Conservation (phyloP, 108 stramenopile species). For the Nannochloropsis oceanica region DNA sequence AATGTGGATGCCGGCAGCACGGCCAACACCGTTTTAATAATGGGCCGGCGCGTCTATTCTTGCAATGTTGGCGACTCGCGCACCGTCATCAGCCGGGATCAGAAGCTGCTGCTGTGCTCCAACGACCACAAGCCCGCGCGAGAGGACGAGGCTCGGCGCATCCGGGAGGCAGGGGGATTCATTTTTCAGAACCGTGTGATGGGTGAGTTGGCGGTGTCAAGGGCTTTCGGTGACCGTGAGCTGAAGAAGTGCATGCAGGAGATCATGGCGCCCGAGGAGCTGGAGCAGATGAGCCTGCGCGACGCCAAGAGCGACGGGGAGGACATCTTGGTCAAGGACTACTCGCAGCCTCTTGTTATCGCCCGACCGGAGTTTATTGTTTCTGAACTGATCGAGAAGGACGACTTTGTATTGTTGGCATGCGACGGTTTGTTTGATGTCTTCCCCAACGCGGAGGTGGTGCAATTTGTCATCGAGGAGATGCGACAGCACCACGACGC, state of each 20-base stretch:
- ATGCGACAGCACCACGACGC: slow-evolving; percentile 35
- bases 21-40: slow-evolving; percentile 67
- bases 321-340: neutral
- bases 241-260: slow-evolving; percentile 91
- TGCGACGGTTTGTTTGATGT: slow-evolving; percentile 97
- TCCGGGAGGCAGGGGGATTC: slow-evolving; percentile 80
- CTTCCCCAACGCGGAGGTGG: slow-evolving; percentile 74
- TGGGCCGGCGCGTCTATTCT: slow-evolving; percentile 74
- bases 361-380: slow-evolving; percentile 14
- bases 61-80: slow-evolving; percentile 94
- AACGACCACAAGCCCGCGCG: slow-evolving; percentile 91
- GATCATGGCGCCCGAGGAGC: slow-evolving; percentile 58
- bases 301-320: neutral
- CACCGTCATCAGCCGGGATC: slow-evolving; percentile 65
- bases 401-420: slow-evolving; percentile 86
- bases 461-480: slow-evolving; percentile 6
- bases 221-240: slow-evolving; percentile 93
- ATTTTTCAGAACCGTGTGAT: slow-evolving; percentile 88
- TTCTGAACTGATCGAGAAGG: slow-evolving; percentile 63
- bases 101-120: slow-evolving; percentile 68
- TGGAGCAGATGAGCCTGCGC: neutral
- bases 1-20: slow-evolving; percentile 68
- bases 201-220: slow-evolving; percentile 91
- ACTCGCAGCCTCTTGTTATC: slow-evolving; percentile 1
- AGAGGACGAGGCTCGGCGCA: slow-evolving; percentile 77